These are phyloP conservation scores for Telfairia occidentalis DNA, from an alignment of 331 rosid genomes.

Conservation along the genomic window DNA sequence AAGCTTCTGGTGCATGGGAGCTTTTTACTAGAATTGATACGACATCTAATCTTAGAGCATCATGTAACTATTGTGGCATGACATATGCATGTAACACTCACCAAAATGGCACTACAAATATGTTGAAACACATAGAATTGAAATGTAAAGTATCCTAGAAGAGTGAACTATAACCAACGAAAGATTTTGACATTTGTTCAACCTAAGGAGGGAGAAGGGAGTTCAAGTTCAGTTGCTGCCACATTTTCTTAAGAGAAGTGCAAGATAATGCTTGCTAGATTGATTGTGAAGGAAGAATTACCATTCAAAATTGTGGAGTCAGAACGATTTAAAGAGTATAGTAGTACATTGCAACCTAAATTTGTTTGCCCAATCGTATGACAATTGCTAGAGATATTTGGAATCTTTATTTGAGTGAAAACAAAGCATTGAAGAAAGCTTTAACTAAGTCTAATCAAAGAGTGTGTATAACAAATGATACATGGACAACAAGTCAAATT, in stretches of 20 bases:
- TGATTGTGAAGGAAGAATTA: background rate
- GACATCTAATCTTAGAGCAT: background rate
- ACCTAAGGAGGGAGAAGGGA: background rate
- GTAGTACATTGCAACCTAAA: too few species aligned
- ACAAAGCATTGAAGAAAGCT: too few species aligned
- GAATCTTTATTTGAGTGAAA: too few species aligned
- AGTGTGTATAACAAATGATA: background rate
- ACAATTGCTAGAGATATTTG: too few species aligned
- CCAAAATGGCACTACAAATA: background rate
- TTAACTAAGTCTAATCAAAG: too few species aligned
- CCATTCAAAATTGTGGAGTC: too few species aligned
- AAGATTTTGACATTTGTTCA: background rate
- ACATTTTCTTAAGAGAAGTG: too few species aligned
- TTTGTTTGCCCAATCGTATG: too few species aligned
- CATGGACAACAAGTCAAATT: background rate
- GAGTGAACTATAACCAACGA: background rate
- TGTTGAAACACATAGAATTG: background rate
- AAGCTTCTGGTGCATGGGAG: background rate
- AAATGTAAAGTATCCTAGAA: background rate
- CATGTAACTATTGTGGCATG: background rate
- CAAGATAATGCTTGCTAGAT: background rate
- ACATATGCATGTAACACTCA: background rate
- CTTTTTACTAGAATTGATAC: background rate
- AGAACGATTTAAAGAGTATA: too few species aligned
- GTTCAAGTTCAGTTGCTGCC: background rate